Conservation (phyloP, 345 rosid genomes). For the Ricinus communis region DNA sequence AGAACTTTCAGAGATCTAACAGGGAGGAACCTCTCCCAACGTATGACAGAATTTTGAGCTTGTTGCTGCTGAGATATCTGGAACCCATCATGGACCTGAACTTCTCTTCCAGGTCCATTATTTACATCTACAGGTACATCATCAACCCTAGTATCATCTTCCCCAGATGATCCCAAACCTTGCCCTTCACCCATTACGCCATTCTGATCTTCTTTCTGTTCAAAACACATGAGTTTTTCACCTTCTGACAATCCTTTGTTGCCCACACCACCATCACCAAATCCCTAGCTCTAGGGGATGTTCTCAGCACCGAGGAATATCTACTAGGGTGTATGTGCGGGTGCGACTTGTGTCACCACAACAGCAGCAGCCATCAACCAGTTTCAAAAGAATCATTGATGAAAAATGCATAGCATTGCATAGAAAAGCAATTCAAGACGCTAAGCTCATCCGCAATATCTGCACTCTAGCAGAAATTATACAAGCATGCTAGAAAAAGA, state of each 20-base stretch:
- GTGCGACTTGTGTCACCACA: no score
- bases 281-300: no score
- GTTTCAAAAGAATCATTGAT: conserved; percentile 3
- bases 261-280: not conserved
- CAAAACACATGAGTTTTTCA: conserved; percentile 36
- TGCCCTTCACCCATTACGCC: conserved; percentile 40
- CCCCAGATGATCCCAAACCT: conserved; percentile 46
- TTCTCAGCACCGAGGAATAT: no score
- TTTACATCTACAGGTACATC: conserved; percentile 30
- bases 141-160: conserved; percentile 45
- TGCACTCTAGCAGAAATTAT: not conserved
- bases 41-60: conserved; percentile 27
- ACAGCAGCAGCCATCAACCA: conserved; percentile 4
- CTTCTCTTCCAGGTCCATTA: conserved; percentile 24
- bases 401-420: not conserved
- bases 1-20: conserved; percentile 62
- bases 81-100: conserved; percentile 15
- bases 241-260: not conserved
- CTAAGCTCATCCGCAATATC: not conserved
- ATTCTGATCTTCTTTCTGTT: conserved; percentile 41
- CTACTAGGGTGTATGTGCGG: no score
- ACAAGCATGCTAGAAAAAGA: not conserved
- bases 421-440: not conserved
- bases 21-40: conserved; percentile 84
- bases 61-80: conserved; percentile 13